Evolutionary conservation across 805 yeast species (phyloP), one percentile per base, ranked within the genome.

Genomic region (Hanseniaspora opuntiae): DNA sequence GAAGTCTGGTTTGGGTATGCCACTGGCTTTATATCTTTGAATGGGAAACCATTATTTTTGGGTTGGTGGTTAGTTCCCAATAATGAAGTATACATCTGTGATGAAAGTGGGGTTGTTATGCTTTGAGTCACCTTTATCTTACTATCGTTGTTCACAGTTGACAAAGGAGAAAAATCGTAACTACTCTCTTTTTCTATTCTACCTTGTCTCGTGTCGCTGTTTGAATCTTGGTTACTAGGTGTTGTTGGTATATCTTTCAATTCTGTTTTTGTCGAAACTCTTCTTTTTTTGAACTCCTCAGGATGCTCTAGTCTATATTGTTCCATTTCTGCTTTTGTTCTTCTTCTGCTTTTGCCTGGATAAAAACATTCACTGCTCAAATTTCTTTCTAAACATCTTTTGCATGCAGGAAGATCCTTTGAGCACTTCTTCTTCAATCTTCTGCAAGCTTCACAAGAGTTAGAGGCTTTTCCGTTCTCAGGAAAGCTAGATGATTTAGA

Each of bases 351-450:
- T 53, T 73, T 65, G 3, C 74, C 73, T 3, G 73, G 71, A 57
- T 75, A 75, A 40, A 63, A 64, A 59, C 80, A 76, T 2, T 45
- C 42, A 47, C 65, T 69, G 8, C 64, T 63, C 8, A 72, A 69
- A 54, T 22, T 36, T 19, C 25, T 50, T 4, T 65, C 70, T 11
- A 42, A 46, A 57, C 81, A 76, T 57, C 72, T 74, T 11, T 57
- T 54, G 57, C 81, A 76, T 17, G 58, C 62, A 0, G 79, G 79
- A 1, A 61, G 53, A 22, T 71, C 65, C 57, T 74, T 71, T 1
- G 74, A 65, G 58, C 81, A 76, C 57, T 71, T 73, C 62, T 75
- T 75, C 62, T 76, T 76, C 38, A 74, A 61, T 48, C 69, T 63
- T 49, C 79, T 65, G 58, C 81, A 76, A 39, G 78, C 60, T 17